These are phyloP conservation scores for Fraxinus baroniana DNA, from an alignment of 305 asterid genomes.

Conservation along the genomic window DNA sequence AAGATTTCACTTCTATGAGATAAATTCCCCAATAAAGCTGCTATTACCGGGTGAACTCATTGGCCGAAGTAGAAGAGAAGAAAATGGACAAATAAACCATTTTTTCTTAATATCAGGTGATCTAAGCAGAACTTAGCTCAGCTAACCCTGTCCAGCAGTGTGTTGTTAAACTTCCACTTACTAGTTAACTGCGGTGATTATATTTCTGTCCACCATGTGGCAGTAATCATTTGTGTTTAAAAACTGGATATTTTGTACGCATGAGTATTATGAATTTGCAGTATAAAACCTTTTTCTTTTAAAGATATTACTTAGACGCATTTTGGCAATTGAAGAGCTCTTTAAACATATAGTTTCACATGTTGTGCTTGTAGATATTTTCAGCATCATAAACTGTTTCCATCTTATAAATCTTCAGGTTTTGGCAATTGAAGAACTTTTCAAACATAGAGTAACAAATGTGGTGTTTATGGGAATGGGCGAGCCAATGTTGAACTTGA, in stretches of 20 bases:
- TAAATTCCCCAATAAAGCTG: background rate
- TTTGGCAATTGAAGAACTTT: constrained; percentile 82
- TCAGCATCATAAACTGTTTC: constrained; percentile 10
- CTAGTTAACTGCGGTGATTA: background rate
- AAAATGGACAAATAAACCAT: background rate
- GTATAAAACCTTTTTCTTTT: background rate
- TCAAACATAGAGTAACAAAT: constrained; percentile 81
- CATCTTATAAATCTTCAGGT: constrained; percentile 47
- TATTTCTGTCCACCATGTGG: background rate
- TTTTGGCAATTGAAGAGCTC: background rate
- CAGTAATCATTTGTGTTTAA: background rate
- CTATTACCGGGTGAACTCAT: background rate
- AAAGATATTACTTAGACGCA: background rate
- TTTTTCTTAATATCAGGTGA: background rate
- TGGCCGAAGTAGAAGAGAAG: background rate
- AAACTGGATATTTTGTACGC: background rate
- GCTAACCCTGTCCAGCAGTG: background rate
- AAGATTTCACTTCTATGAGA: background rate
- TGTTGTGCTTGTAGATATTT: constrained; percentile 7
- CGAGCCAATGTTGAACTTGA: constrained; percentile 94
- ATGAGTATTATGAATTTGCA: background rate
- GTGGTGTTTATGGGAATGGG: constrained; percentile 99
- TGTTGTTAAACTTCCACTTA: background rate
- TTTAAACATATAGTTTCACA: background rate
- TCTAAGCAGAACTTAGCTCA: background rate